Conservation (phyloP, 495 filamentous ascomycete genomes). For the Aspergillus ostianus region DNA sequence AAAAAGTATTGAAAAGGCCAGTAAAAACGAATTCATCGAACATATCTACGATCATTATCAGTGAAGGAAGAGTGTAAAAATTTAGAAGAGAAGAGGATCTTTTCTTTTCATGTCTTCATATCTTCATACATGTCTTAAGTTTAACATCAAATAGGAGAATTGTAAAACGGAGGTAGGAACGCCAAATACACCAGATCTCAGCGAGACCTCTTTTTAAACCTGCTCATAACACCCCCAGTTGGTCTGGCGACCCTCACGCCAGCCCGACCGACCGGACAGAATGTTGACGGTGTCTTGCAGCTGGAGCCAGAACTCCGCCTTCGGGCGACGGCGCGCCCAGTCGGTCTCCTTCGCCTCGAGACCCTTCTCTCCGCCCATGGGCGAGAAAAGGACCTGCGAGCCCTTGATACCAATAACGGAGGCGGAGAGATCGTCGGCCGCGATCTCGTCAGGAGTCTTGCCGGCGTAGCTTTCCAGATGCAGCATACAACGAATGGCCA, state of each 20-base stretch:
- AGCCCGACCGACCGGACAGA: constrained; percentile 65
- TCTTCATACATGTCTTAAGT: neutral
- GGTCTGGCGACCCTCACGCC: neutral
- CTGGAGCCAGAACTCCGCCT: constrained; percentile 78
- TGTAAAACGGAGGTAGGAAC: neutral
- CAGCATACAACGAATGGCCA: constrained; percentile 89
- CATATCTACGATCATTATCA: no score
- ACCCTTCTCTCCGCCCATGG: constrained; percentile 62
- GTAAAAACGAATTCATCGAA: no score
- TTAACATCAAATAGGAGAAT: no score
- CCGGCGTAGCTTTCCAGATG: constrained; percentile 77
- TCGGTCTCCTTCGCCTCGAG: constrained; percentile 85
- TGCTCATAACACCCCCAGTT: neutral
- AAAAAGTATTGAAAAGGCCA: no score
- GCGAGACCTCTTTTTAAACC: neutral
- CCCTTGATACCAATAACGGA: constrained; percentile 91
- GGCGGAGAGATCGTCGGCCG: constrained; percentile 64
- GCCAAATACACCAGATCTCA: neutral
- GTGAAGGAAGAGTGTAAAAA: neutral
- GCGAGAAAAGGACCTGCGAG: constrained; percentile 79
- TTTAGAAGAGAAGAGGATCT: neutral
- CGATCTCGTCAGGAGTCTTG: constrained; percentile 64
- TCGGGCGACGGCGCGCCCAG: constrained; percentile 86
- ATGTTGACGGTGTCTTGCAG: constrained; percentile 82
- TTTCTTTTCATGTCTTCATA: neutral